Evolutionary conservation across 768 basidiomycete species (phyloP).

Genomic region (Suillus paluster): DNA sequence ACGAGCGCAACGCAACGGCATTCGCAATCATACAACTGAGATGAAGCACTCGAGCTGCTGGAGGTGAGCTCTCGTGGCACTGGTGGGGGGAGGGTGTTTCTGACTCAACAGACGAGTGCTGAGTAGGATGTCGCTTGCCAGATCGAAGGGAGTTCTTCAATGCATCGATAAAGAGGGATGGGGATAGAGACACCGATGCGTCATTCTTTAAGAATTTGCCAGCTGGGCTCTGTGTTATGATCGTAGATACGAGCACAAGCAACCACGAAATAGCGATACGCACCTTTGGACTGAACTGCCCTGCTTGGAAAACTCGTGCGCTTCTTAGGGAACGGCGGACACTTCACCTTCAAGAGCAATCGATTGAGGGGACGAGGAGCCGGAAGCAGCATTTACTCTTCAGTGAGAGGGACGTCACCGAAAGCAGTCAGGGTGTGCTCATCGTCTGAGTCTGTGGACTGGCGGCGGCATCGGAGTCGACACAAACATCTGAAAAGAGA

Average conservation of each 20-base stretch:
- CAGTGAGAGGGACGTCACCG: slow-evolving; percentile 49
- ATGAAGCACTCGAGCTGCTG: too few relatives aligned
- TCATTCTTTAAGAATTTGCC: not conserved
- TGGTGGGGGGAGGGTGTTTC: too few relatives aligned
- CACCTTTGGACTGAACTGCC: slow-evolving; percentile 5
- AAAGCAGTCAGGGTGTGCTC: slow-evolving; percentile 47
- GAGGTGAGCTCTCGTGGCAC: too few relatives aligned
- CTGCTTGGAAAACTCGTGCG: not conserved
- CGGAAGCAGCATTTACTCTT: slow-evolving; percentile 38
- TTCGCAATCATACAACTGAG: too few relatives aligned
- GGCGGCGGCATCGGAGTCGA: not conserved
- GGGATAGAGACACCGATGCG: not conserved
- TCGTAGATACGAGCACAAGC: not conserved
- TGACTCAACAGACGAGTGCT: too few relatives aligned
- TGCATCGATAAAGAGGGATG: not conserved
- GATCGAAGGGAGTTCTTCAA: too few relatives aligned
- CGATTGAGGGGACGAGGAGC: slow-evolving; percentile 8
- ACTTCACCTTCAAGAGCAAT: slow-evolving; percentile 29
- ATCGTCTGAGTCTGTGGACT: slow-evolving; percentile 28
- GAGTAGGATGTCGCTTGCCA: too few relatives aligned
- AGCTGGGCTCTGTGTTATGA: not conserved
- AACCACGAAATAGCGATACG: not conserved
- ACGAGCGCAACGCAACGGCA: too few relatives aligned
- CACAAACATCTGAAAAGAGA: not conserved
- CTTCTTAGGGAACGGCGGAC: slow-evolving; percentile 33